These are phyloP conservation scores for Colletotrichum coccodes DNA, from an alignment of 2,329 filamentous ascomycete genomes.

Conservation along the genomic window DNA sequence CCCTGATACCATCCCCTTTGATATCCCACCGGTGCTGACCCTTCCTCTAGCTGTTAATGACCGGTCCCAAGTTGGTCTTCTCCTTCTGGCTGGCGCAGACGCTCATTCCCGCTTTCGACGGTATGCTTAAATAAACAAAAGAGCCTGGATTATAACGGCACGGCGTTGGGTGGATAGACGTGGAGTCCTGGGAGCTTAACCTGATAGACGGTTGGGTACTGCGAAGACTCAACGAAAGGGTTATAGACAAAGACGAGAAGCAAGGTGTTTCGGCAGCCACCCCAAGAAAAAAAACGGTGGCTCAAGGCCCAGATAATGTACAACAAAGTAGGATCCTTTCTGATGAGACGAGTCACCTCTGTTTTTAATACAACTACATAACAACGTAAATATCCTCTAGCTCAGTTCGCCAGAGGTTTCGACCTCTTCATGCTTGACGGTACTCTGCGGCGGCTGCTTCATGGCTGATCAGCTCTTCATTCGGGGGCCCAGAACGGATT, in stretches of 20 bases:
- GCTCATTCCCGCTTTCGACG: slow-evolving; percentile 90
- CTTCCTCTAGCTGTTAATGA: slow-evolving; percentile 83
- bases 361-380: slow-evolving; percentile 23
- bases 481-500: no score
- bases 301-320: slow-evolving; percentile 24
- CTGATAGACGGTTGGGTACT: slow-evolving; percentile 48
- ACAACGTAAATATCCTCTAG: no score
- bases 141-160: slow-evolving; percentile 12
- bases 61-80: slow-evolving; percentile 97
- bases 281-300: slow-evolving; percentile 12
- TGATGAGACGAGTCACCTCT: slow-evolving; percentile 30
- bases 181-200: slow-evolving; percentile 19
- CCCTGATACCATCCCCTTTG: background rate
- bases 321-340: slow-evolving; percentile 25
- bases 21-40: slow-evolving; percentile 15
- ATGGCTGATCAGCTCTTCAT: no score
- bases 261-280: background rate
- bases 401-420: no score
- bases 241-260: slow-evolving; percentile 20
- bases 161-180: slow-evolving; percentile 36
- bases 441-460: no score
- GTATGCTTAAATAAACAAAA: slow-evolving; percentile 49
- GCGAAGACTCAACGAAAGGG: slow-evolving; percentile 10
- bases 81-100: slow-evolving; percentile 99
- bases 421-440: no score